These are phyloP conservation scores for Neurospora sp. DNA, from an alignment of 495 filamentous ascomycete species.

Conservation along the genomic window DNA sequence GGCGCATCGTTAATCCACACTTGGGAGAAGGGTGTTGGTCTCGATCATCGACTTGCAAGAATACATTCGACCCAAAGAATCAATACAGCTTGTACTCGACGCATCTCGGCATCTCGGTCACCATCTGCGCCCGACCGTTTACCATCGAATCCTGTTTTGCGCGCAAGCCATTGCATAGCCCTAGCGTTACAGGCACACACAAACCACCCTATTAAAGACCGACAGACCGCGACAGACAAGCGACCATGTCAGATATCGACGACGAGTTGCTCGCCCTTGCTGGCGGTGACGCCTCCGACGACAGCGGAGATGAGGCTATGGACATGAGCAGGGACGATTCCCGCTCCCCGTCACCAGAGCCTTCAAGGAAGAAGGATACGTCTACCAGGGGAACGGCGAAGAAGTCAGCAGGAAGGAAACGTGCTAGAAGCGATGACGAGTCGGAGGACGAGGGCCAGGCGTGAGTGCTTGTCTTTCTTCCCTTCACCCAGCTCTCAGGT, in stretches of 20 bases:
- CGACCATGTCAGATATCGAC: constrained; percentile 63
- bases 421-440: constrained; percentile 46
- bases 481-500: not conserved
- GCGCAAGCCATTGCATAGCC: not conserved
- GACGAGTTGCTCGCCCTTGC: constrained; percentile 83
- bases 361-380: constrained; percentile 21
- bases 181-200: not conserved
- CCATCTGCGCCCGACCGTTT: not conserved
- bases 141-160: not conserved
- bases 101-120: not conserved
- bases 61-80: not conserved
- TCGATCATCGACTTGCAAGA: not conserved
- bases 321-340: constrained; percentile 29
- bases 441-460: constrained; percentile 75
- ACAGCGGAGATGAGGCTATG: constrained; percentile 36
- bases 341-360: constrained; percentile 24
- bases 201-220: not conserved
- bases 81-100: not conserved
- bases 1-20: not conserved
- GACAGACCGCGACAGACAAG: not conserved
- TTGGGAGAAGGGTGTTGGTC: not conserved
- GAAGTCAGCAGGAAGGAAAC: constrained; percentile 27
- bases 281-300: constrained; percentile 48
- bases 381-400: constrained; percentile 31
- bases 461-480: constrained; percentile 44